Conservation (phyloP, 2,329 filamentous ascomycete genomes). For the Tolypocladium endophyticum region DNA sequence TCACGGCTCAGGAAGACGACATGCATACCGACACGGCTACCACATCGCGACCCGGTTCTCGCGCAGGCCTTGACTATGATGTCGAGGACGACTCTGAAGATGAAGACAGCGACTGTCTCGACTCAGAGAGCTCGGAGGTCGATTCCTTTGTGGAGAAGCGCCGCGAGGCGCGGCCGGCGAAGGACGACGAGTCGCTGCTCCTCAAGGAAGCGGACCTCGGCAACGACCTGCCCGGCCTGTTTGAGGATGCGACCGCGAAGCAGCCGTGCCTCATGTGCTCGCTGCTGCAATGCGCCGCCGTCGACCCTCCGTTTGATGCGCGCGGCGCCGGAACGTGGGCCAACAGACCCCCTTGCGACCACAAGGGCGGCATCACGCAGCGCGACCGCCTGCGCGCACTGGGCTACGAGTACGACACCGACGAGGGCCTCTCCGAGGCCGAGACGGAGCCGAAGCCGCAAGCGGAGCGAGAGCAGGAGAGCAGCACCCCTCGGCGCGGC, state of each 20-base stretch:
- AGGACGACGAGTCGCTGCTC: conserved; percentile 24
- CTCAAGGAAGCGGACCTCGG: conserved; percentile 19
- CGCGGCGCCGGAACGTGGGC: background rate
- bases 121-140: conserved; percentile 15
- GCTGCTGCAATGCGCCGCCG: conserved; percentile 1
- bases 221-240: conserved; percentile 21
- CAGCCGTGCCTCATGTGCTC: conserved; percentile 6
- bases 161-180: conserved; percentile 2
- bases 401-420: conserved; percentile 14
- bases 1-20: background rate
- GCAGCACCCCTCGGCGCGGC: background rate
- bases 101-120: conserved; percentile 4
- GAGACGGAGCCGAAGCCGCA: background rate
- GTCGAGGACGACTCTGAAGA: background rate
- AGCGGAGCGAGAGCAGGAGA: background rate
- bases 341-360: conserved; percentile 1
- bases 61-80: background rate
- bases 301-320: background rate
- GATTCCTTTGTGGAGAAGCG: conserved; percentile 19
- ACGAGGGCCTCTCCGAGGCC: conserved; percentile 3
- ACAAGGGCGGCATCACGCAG: conserved; percentile 5
- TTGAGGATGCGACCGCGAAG: background rate
- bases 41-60: background rate
- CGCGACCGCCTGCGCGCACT: conserved; percentile 11
- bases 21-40: background rate